Conservation (phyloP, 2,329 filamentous ascomycete genomes). For the Arthrobotrys musiformis region DNA sequence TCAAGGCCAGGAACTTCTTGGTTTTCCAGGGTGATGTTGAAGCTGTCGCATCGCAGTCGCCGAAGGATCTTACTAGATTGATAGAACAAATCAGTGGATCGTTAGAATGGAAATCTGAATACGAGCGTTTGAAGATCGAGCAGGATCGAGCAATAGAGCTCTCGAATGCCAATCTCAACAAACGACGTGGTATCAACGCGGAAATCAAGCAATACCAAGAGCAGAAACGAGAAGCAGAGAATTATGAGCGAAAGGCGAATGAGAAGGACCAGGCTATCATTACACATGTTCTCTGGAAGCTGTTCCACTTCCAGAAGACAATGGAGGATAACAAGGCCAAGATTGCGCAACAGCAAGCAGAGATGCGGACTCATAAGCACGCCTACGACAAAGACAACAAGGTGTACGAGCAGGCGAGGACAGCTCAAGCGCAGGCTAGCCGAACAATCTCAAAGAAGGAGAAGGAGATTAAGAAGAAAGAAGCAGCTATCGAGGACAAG, state of each 20-base stretch:
- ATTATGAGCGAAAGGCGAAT: slow-evolving; percentile 87
- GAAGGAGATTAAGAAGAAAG: slow-evolving; percentile 82
- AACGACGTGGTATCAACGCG: slow-evolving; percentile 92
- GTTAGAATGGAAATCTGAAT: slow-evolving; percentile 91
- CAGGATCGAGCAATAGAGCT: slow-evolving; percentile 88
- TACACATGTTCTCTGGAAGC: slow-evolving; percentile 93
- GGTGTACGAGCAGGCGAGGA: slow-evolving; percentile 79
- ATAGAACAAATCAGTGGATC: slow-evolving; percentile 99
- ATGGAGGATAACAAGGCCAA: slow-evolving; percentile 91
- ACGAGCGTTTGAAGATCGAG: slow-evolving; percentile 87
- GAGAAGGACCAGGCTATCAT: slow-evolving; percentile 92
- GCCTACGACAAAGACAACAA: slow-evolving; percentile 74
- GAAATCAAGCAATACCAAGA: slow-evolving; percentile 98
- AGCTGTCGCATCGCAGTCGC: slow-evolving; percentile 92
- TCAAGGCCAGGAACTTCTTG: slow-evolving; percentile 96
- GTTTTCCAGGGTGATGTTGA: slow-evolving; percentile 99
- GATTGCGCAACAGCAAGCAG: slow-evolving; percentile 93
- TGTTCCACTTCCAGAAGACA: slow-evolving; percentile 91
- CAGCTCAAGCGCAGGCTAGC: slow-evolving; percentile 80
- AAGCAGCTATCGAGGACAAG: slow-evolving; percentile 86
- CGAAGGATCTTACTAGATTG: slow-evolving; percentile 88
- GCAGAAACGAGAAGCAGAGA: slow-evolving; percentile 94
- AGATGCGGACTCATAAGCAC: slow-evolving; percentile 89
- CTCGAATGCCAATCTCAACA: slow-evolving; percentile 85
- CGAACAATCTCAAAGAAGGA: slow-evolving; percentile 85